Conservation (phyloP, 2,329 filamentous ascomycete genomes). For the Ramularia endophylla region DNA sequence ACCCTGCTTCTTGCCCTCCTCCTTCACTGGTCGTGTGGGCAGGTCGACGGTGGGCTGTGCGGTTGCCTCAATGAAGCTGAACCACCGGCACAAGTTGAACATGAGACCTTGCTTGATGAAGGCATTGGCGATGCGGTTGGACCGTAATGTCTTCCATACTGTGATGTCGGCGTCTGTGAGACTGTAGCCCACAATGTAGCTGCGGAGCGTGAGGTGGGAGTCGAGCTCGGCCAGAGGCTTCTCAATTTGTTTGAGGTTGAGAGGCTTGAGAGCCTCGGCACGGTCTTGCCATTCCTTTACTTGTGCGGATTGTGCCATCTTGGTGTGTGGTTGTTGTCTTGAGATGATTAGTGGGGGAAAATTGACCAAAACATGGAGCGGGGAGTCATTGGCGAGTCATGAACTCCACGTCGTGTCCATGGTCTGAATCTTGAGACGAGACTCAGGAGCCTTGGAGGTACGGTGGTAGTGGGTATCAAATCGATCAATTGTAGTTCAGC, state of each 20-base stretch:
- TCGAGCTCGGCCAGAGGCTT: conserved; percentile 68
- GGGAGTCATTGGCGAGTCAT: too few relatives aligned
- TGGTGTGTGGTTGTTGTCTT: not conserved
- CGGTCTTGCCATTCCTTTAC: conserved; percentile 53
- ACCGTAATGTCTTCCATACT: conserved; percentile 76
- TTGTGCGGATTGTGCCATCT: conserved; percentile 12
- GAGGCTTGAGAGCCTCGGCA: conserved; percentile 45
- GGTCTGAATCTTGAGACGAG: too few relatives aligned
- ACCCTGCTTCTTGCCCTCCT: conserved; percentile 65
- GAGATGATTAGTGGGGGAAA: too few relatives aligned
- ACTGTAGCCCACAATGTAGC: conserved; percentile 76
- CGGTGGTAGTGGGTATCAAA: too few relatives aligned
- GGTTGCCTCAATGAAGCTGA: conserved; percentile 72
- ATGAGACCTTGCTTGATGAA: conserved; percentile 74
- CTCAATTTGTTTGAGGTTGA: conserved; percentile 80
- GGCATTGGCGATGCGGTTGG: conserved; percentile 76
- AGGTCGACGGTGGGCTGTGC: conserved; percentile 63
- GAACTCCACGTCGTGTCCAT: too few relatives aligned
- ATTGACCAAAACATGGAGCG: too few relatives aligned
- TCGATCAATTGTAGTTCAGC: too few relatives aligned
- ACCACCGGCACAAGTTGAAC: conserved; percentile 79
- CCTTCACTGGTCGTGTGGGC: conserved; percentile 41
- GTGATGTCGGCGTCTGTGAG: conserved; percentile 72
- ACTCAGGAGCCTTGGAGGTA: too few relatives aligned
- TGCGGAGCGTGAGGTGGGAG: conserved; percentile 79